A percentile compares a stretch with the other conserved stretches of the same genome.
These are phyloP conservation scores for Leishmania martiniquensis DNA, from an alignment of 208 protist genomes.

Conservation along the genomic window DNA sequence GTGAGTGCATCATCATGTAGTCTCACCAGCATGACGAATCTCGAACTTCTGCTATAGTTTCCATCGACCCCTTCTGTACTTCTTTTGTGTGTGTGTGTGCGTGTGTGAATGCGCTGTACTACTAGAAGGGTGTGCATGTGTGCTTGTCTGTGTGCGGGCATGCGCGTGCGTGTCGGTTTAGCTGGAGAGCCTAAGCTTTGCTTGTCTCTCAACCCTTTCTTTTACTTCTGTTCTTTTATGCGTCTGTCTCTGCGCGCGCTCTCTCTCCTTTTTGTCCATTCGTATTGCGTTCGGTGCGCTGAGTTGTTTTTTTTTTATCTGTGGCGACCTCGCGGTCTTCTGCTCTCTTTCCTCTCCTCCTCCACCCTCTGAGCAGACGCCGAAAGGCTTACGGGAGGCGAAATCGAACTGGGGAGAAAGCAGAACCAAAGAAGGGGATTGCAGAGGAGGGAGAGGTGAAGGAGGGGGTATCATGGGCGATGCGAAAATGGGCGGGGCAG, in stretches of 20 bases:
- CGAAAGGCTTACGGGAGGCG: background rate
- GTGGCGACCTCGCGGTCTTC: background rate
- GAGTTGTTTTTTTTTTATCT: background rate
- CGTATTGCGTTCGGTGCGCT: too few relatives aligned
- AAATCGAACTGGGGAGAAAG: background rate
- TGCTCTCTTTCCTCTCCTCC: background rate
- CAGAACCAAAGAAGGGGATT: background rate
- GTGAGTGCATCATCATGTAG: conserved; percentile 62
- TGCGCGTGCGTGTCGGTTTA: too few relatives aligned
- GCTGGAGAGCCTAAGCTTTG: too few relatives aligned
- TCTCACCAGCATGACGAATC: background rate
- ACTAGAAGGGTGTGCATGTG: background rate
- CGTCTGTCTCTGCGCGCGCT: too few relatives aligned
- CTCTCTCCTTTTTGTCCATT: too few relatives aligned
- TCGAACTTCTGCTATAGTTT: background rate
- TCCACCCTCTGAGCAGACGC: background rate
- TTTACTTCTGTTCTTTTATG: too few relatives aligned
- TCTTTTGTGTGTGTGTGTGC: background rate
- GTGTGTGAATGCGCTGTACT: too few relatives aligned
- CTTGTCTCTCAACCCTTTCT: too few relatives aligned
- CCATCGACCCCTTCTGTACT: background rate
- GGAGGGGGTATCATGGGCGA: background rate
- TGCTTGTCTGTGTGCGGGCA: background rate
- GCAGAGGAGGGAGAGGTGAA: background rate
- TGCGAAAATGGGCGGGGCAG: too few relatives aligned